Percentiles rank a stretch among this genome's conserved stretches.
Evolutionary conservation across 768 basidiomycete genomes (phyloP).

Genomic region (Naematelia aurantialba): DNA sequence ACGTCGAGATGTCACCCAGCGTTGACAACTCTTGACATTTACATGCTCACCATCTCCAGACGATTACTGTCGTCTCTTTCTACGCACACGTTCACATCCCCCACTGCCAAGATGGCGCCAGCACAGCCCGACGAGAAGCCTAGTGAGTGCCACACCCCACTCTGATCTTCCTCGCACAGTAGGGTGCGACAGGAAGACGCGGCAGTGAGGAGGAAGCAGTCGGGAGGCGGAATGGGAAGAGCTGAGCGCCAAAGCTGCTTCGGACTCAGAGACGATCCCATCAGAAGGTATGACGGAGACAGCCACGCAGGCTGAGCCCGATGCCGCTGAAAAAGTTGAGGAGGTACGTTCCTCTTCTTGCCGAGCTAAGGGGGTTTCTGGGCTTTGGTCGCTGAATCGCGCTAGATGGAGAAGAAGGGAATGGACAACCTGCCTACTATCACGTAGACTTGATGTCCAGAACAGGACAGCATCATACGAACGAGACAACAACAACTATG

Average conservation of each 20-base stretch:
- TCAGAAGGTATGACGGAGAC: conserved; percentile 35
- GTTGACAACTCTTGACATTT: not conserved
- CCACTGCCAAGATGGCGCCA: not conserved
- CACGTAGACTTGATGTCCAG: conserved; percentile 13
- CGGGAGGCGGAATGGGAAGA: not conserved
- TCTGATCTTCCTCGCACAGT: no score
- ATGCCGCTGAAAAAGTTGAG: conserved; percentile 34
- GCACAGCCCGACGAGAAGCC: not conserved
- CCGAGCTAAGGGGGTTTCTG: not conserved
- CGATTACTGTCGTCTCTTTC: not conserved
- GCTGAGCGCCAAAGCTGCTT: not conserved
- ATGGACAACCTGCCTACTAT: conserved; percentile 36
- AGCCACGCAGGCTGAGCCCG: conserved; percentile 38
- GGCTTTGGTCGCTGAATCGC: conserved; percentile 4
- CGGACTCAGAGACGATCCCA: conserved; percentile 14
- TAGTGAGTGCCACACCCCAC: no score
- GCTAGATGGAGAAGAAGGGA: conserved; percentile 39
- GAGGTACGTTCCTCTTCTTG: conserved; percentile 25
- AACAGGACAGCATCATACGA: not conserved
- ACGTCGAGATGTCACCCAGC: no score
- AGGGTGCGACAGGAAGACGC: not conserved
- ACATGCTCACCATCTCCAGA: not conserved
- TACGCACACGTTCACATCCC: not conserved
- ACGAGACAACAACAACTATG: not conserved
- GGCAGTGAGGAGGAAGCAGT: not conserved